These are phyloP conservation scores for Fistulinella cinereoalba DNA, from an alignment of 1,284 basidiomycete species.

Conservation along the genomic window DNA sequence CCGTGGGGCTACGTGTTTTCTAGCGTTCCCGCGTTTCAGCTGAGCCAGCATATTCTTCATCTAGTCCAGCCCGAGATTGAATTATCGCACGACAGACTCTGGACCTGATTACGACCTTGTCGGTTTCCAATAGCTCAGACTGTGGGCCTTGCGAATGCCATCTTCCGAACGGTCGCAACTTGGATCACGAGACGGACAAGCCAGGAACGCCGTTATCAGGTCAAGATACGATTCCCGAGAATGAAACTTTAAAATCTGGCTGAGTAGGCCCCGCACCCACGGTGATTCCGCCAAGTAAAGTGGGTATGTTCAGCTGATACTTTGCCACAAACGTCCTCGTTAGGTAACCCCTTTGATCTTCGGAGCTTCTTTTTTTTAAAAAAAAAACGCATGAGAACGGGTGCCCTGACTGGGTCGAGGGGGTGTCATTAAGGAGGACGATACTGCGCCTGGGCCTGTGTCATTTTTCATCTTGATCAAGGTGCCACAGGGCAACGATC, in stretches of 20 bases:
- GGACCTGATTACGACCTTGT: not conserved
- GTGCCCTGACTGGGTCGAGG: slow-evolving; percentile 9
- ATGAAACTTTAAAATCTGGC: slow-evolving; percentile 7
- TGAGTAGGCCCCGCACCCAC: slow-evolving; percentile 19
- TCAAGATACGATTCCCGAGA: slow-evolving; percentile 6
- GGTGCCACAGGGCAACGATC: slow-evolving; percentile 25
- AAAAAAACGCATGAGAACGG: slow-evolving; percentile 25
- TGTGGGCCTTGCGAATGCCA: slow-evolving; percentile 3
- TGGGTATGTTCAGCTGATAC: slow-evolving; percentile 11
- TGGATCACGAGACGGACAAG: slow-evolving; percentile 5
- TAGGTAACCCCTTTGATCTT: not conserved
- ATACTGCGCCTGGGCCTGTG: slow-evolving; percentile 6
- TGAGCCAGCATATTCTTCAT: not conserved
- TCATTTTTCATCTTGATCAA: not conserved
- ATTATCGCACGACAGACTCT: not conserved
- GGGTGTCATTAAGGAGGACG: slow-evolving; percentile 6
- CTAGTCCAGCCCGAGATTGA: slow-evolving; percentile 1
- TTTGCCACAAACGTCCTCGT: slow-evolving; percentile 1
- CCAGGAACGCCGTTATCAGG: slow-evolving; percentile 4
- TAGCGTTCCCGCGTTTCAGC: not conserved
- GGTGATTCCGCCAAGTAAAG: slow-evolving; percentile 4
- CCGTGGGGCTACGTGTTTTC: not conserved
- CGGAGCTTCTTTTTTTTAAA: not conserved
- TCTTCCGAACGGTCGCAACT: slow-evolving; percentile 4
- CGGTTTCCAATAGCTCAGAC: not conserved